A percentile compares a stretch with the other conserved stretches of the same genome.
phyloP scores from a whole-genome alignment of 2,329 filamentous ascomycete species.

The Fusarium armeniacum region DNA sequence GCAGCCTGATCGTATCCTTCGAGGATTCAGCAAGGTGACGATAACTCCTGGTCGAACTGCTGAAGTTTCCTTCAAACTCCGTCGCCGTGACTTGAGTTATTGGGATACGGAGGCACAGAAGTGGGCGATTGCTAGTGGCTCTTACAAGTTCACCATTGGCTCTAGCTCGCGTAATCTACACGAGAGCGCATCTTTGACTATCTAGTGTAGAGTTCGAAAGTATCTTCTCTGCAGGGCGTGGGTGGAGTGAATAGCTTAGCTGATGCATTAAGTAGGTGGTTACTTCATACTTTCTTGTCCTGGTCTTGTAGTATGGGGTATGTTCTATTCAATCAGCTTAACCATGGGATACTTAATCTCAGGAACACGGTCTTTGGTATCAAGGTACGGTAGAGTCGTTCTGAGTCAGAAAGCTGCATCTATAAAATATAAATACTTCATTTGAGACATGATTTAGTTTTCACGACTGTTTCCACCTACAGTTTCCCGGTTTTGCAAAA shows the following conservation, averaged over 20 bases:
- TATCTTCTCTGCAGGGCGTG: no score
- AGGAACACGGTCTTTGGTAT: not conserved
- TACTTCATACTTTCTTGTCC: no score
- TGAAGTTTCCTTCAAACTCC: not conserved
- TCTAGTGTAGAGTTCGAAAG: not conserved
- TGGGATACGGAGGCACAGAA: not conserved
- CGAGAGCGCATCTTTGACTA: not conserved
- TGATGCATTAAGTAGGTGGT: no score
- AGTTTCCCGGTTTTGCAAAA: no score
- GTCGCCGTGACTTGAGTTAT: not conserved
- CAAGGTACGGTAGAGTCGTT: not conserved
- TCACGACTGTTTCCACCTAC: no score
- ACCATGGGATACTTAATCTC: no score
- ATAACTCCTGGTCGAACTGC: not conserved
- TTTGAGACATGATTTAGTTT: no score
- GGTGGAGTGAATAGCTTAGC: no score
- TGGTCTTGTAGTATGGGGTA: no score
- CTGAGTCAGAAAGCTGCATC: not conserved
- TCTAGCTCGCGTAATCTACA: not conserved
- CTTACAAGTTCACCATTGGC: not conserved
- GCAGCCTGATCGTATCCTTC: not conserved
- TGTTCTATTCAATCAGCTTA: no score
- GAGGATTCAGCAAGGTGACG: not conserved
- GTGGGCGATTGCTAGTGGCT: not conserved
- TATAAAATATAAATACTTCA: no score